Percentiles rank a stretch among this genome's conserved stretches.
Evolutionary conservation across 805 yeast genomes (phyloP).

Genomic region (Candida namnaoensis): DNA sequence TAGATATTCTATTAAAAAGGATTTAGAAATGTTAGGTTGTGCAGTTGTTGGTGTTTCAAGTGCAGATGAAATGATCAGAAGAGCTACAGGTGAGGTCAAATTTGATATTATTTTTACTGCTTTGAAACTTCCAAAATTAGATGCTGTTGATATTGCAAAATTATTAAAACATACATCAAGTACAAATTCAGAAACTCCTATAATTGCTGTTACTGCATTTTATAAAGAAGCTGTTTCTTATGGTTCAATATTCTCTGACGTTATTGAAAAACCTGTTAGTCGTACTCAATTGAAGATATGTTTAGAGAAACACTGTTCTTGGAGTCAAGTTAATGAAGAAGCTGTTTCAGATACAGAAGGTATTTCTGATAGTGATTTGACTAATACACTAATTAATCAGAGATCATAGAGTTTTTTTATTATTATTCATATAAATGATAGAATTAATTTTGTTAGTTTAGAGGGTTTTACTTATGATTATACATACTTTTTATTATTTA

Average conservation of each 20-base stretch:
- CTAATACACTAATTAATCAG: background rate
- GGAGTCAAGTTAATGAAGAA: conserved; percentile 16
- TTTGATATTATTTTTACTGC: conserved; percentile 83
- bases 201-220: conserved; percentile 67
- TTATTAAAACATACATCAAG: conserved; percentile 69
- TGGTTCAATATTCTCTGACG: conserved; percentile 46
- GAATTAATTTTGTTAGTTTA: too few species aligned
- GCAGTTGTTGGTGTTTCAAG: conserved; percentile 67
- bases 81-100: conserved; percentile 75
- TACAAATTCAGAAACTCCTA: conserved; percentile 68
- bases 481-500: too few species aligned
- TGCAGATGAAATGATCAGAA: conserved; percentile 76
- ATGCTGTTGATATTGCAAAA: conserved; percentile 69
- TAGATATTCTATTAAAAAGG: conserved; percentile 54
- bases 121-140: conserved; percentile 54
- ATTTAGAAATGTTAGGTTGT: conserved; percentile 66
- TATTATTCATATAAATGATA: too few species aligned
- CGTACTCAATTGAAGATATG: conserved; percentile 10
- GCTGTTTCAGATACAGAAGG: conserved; percentile 20
- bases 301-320: conserved; percentile 17
- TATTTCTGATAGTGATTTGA: conserved; percentile 22
- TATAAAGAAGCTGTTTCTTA: conserved; percentile 52
- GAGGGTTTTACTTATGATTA: too few species aligned
- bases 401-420: too few species aligned
- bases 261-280: conserved; percentile 62